Base-by-base conservation (phyloP, 108 stramenopile species). In the Nannochloropsis salina region DNA sequence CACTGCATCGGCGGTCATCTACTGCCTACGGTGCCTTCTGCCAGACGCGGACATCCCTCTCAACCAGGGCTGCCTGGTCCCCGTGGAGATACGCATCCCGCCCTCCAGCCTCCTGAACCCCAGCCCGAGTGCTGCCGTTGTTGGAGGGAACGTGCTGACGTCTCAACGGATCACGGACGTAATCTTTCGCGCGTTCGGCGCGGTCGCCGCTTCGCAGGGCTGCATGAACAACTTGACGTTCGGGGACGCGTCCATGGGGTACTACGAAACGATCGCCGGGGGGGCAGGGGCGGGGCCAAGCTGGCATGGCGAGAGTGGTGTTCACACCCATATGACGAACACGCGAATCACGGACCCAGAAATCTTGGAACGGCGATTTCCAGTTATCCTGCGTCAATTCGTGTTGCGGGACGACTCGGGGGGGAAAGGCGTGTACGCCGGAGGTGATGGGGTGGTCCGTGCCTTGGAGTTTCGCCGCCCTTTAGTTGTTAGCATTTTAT, bases 171-270 rank as follows among this genome's bases (percentile, higher is more conserved):
- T 99, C 20, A 96, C 96, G 3, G 99, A 99, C 93, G 99, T 99
- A 41, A 95, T 99, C 9, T 92, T 99, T 47, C 90, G 92, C 80
- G 97, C 97, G 21, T 99, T 99, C 91, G 92, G 94, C 42, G 99
- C 96, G 43, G 96, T 96, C 90, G 97, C 99, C 8, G 99, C 98
- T 9, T 96, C 95, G 88, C 99, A 99, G 90, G 99, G 99, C 0
- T 99, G 99, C 90, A 99, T 99, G 99, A 98, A 98, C 90, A 99
- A 99, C 88, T 92, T 98, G 41, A 98, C 99, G 6, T 98, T 99
- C 90, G 99, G 99, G 1, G 95, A 99, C 91, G 91, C 95, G 5
- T 86, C 93, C 21, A 96, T 99, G 90, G 99, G 99, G 42, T 89
- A 74, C 86, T 98, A 98, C 85, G 98, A 99, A 90, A 99, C 99